These are phyloP conservation scores for Talaromyces proteolyticus DNA, from an alignment of 495 filamentous ascomycete species.

Conservation along the genomic window DNA sequence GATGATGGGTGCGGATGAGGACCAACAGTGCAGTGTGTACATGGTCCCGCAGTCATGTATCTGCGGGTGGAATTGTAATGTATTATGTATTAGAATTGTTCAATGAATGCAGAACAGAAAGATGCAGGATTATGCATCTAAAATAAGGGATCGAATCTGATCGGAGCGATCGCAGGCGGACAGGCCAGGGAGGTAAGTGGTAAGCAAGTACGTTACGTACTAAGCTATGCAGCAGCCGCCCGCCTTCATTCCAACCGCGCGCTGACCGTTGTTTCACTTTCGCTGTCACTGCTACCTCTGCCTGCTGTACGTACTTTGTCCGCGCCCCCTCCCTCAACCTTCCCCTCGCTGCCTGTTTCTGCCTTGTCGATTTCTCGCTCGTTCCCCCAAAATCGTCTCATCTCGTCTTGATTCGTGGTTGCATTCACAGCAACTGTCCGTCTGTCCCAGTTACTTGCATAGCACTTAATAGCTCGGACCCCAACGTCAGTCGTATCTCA, in stretches of 20 bases:
- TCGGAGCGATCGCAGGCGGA: too few relatives aligned
- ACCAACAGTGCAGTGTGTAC: too few relatives aligned
- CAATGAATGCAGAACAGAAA: too few relatives aligned
- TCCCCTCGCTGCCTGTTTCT: neutral
- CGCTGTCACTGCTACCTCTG: neutral
- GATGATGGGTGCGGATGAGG: too few relatives aligned
- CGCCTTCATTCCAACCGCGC: constrained; percentile 2
- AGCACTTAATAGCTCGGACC: neutral
- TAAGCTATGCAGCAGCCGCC: too few relatives aligned
- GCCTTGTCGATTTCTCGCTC: neutral
- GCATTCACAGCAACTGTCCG: too few relatives aligned
- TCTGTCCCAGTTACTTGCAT: too few relatives aligned
- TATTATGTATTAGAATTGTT: neutral
- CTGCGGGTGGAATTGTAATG: neutral
- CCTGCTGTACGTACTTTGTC: neutral
- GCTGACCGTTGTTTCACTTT: constrained; percentile 1
- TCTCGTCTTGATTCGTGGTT: neutral
- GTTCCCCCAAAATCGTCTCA: neutral
- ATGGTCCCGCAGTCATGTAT: too few relatives aligned
- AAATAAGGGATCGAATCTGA: too few relatives aligned
- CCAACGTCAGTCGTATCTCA: neutral
- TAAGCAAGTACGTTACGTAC: too few relatives aligned
- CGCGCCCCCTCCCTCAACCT: neutral
- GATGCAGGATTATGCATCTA: too few relatives aligned
- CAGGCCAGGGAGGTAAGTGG: too few relatives aligned